Percentiles rank a stretch among this genome's conserved stretches.
These are phyloP conservation scores for Glycyrrhiza uralensis DNA, from an alignment of 306 rosid genomes.

Conservation along the genomic window DNA sequence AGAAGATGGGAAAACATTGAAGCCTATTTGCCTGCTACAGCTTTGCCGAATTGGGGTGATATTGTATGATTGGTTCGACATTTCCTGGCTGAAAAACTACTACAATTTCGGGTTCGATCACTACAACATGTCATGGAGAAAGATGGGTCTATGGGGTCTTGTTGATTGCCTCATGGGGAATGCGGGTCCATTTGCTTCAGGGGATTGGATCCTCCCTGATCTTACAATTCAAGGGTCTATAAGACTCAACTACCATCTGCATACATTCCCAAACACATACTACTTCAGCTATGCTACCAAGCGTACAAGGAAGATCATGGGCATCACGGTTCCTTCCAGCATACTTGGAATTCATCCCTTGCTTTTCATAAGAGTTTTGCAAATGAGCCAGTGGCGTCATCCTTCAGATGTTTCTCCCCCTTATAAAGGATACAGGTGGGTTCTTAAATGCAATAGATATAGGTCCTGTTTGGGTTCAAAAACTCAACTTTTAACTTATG, in stretches of 20 bases:
- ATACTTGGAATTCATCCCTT: constrained; percentile 72
- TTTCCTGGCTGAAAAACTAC: constrained; percentile 77
- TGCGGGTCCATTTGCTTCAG: constrained; percentile 85
- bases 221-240: constrained; percentile 95
- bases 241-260: constrained; percentile 50
- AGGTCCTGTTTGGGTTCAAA: too few relatives aligned
- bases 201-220: constrained; percentile 98
- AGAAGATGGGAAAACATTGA: constrained; percentile 83
- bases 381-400: constrained; percentile 93
- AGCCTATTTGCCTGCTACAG: constrained; percentile 73
- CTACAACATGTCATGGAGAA: constrained; percentile 80
- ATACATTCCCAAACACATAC: constrained; percentile 77
- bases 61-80: constrained; percentile 88
- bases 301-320: constrained; percentile 75
- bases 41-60: constrained; percentile 83
- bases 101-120: constrained; percentile 96
- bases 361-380: constrained; percentile 82
- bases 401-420: constrained; percentile 82
- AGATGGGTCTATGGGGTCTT: constrained; percentile 78
- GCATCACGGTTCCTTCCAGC: constrained; percentile 79
- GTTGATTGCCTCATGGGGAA: constrained; percentile 71
- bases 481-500: too few relatives aligned
- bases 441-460: background rate
- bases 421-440: constrained; percentile 88
- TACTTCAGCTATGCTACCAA: constrained; percentile 95